Conservation (phyloP, 495 filamentous ascomycete species). For the Friedmanniomyces endolithicus region DNA sequence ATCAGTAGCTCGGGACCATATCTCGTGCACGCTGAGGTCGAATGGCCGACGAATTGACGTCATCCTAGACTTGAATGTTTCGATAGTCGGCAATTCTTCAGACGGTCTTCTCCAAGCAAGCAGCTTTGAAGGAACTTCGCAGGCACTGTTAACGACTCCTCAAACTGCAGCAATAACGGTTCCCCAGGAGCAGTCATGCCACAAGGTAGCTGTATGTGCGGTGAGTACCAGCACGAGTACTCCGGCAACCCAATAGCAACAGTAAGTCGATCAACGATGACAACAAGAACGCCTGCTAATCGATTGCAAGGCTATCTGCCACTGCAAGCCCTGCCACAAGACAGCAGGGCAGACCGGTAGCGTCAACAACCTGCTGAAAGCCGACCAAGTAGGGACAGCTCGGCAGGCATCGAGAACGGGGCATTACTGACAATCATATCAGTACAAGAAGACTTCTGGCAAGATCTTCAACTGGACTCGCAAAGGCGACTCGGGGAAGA, state of each 20-base stretch:
- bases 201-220: constrained; percentile 15
- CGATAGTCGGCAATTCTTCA: no score
- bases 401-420: background rate
- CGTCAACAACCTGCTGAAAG: constrained; percentile 2
- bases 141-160: background rate
- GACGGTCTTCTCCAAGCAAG: no score
- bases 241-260: background rate
- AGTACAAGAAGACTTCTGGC: constrained; percentile 9
- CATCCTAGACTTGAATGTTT: no score
- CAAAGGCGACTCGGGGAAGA: constrained; percentile 11
- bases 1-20: no score
- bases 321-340: constrained; percentile 16
- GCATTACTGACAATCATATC: background rate
- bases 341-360: constrained; percentile 7
- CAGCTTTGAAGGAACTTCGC: no score
- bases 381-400: constrained; percentile 1
- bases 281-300: background rate
- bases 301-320: constrained; percentile 6
- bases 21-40: no score
- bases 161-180: background rate
- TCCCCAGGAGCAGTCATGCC: constrained; percentile 6
- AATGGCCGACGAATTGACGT: no score
- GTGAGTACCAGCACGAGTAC: constrained; percentile 11
- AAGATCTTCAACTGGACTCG: constrained; percentile 1
- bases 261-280: background rate